Base-by-base conservation (phyloP, 176 grass and related monocot species). In the Bromus sterilis region DNA sequence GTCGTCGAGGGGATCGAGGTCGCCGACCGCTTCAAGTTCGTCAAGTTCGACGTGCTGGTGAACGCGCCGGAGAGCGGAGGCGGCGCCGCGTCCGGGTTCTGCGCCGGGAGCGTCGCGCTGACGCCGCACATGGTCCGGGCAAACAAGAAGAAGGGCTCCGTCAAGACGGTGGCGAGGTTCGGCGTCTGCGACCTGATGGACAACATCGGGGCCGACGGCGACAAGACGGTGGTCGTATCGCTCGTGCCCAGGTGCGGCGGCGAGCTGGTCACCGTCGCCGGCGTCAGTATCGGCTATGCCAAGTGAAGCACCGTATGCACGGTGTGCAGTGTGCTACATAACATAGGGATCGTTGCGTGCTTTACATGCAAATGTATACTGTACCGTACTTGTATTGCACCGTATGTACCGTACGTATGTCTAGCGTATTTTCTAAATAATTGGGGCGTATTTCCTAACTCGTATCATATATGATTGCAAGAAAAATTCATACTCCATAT, bases 21-120 rank as follows among this genome's bases (percentile, higher is more conserved):
- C 34, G 62, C 62, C 34, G 58, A 87, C 56, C 70, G 68, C 34
- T 67, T 11, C 77, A 55, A 35, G 70, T 90, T 43, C 80, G 36
- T 96, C 80, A 91, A 96, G 90, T 93, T 96, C 84, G 93, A 96
- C 64, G 93, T 91, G 44, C 80, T 68, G 28, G 64, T 96, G 25
- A 96, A 93, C 71, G 40, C 31, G 14, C 13, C 58, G 1, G 73
- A 86, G 2, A 12, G 49, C 32, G 83, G 76, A 7, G 84, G 28
- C 9, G 68, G 62, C 16, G 34, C 20, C 29, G 71, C 88, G 2
- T 42, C 69, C 1, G 83, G 68, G 28, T 86, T 85, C 81, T 88
- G 89, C 66, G 94, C 91, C 11, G 94, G 91, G 12, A 93, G 91
- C 83, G 51, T 93, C 46, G 78, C 78, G 36, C 31, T 89, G 2